These are phyloP conservation scores for Talaromyces wortmannii DNA, from an alignment of 495 filamentous ascomycete genomes.

Conservation along the genomic window DNA sequence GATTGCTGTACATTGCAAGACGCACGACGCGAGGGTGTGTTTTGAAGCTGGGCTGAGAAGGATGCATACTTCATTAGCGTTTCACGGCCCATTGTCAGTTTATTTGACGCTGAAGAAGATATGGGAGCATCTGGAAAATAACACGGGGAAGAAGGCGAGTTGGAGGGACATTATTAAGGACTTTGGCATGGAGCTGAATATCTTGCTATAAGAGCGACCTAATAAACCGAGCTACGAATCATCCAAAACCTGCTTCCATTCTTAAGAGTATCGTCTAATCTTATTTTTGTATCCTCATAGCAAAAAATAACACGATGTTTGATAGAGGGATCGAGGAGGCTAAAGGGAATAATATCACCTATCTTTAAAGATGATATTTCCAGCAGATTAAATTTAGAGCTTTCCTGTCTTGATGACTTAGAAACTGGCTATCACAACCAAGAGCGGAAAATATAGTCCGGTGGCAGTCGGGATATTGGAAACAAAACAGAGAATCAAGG, in stretches of 20 bases:
- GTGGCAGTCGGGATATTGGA: no score
- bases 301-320: no score
- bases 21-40: not conserved
- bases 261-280: no score
- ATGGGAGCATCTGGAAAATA: not conserved
- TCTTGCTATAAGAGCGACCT: constrained; percentile 3
- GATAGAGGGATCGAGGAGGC: no score
- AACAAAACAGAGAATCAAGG: no score
- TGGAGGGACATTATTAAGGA: constrained; percentile 5
- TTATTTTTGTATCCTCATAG: no score
- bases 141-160: not conserved
- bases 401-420: no score
- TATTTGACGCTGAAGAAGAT: not conserved
- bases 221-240: no score
- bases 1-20: constrained; percentile 3
- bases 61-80: constrained; percentile 2
- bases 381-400: no score
- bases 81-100: constrained; percentile 4
- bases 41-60: not conserved
- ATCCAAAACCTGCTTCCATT: no score
- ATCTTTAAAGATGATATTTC: no score
- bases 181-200: constrained; percentile 7
- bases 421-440: not conserved
- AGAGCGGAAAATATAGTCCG: not conserved
- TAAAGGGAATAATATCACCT: no score